These are phyloP conservation scores for Tetraselmis striata DNA, from an alignment of 139 green algal species.

Conservation along the genomic window DNA sequence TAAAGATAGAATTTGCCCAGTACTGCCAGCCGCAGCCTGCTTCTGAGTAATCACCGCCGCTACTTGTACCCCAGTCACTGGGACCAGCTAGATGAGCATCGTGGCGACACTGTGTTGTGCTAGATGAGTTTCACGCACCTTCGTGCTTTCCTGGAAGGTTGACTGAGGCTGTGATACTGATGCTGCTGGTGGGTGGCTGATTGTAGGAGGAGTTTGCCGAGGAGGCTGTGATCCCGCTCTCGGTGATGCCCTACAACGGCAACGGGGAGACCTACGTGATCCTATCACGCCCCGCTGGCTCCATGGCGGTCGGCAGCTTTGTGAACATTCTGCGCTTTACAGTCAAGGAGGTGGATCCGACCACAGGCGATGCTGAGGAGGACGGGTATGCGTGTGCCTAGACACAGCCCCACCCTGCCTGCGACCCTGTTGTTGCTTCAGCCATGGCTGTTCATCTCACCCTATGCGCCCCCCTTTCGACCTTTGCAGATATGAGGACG, in stretches of 20 bases:
- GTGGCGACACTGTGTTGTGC: no score
- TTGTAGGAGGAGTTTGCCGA: constrained; percentile 69
- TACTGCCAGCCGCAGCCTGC: no score
- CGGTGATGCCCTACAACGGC: constrained; percentile 68
- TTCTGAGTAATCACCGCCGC: no score
- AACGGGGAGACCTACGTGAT: constrained; percentile 75
- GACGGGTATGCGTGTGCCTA: constrained; percentile 43
- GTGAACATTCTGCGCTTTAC: constrained; percentile 81
- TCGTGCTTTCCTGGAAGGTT: no score
- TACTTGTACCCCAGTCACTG: no score
- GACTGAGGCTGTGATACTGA: no score
- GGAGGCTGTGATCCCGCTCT: constrained; percentile 69
- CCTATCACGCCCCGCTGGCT: constrained; percentile 48
- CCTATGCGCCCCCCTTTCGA: no score
- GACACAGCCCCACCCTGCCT: no score
- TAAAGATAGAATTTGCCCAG: no score
- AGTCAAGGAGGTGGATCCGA: constrained; percentile 96
- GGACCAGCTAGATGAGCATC: no score
- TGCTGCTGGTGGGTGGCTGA: constrained; percentile 14
- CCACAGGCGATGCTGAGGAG: constrained; percentile 80
- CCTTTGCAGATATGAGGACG: constrained; percentile 85
- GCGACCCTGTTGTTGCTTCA: background rate
- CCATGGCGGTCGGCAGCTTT: constrained; percentile 56
- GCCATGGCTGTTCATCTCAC: background rate
- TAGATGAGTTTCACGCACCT: constrained; percentile 6